Evolutionary conservation across 1,284 basidiomycete genomes (phyloP).

Genomic region (Calocybe gambosa): DNA sequence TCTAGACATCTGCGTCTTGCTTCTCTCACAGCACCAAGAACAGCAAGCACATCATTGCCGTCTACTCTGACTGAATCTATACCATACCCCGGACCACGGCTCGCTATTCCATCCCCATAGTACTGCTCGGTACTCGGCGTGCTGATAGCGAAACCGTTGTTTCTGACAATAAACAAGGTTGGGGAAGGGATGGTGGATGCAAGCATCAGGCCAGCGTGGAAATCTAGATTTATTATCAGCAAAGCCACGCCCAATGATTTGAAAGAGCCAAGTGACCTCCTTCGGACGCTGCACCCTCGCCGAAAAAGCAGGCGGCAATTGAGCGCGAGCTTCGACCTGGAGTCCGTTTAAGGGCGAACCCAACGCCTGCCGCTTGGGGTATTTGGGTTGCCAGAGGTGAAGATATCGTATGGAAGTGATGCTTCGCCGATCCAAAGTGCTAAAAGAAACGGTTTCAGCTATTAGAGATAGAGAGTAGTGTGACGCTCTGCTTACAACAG

Average conservation of each 20-base stretch:
- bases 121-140: slow-evolving; percentile 90
- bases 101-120: slow-evolving; percentile 89
- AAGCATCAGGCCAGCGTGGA: slow-evolving; percentile 73
- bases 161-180: slow-evolving; percentile 71
- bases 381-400: slow-evolving; percentile 94
- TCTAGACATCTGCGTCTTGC: slow-evolving; percentile 74
- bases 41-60: slow-evolving; percentile 90
- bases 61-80: slow-evolving; percentile 89
- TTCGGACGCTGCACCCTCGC: slow-evolving; percentile 77
- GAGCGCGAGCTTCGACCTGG: slow-evolving; percentile 66
- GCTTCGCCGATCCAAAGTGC: slow-evolving; percentile 82
- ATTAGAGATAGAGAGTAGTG: neutral
- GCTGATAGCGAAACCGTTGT: slow-evolving; percentile 93
- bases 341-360: slow-evolving; percentile 80
- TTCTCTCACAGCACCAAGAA: slow-evolving; percentile 76
- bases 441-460: slow-evolving; percentile 21
- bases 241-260: neutral
- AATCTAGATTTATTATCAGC: slow-evolving; percentile 35
- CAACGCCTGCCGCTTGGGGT: slow-evolving; percentile 92
- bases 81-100: slow-evolving; percentile 91
- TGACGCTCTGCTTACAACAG: slow-evolving; percentile 48
- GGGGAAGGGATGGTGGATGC: slow-evolving; percentile 73
- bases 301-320: slow-evolving; percentile 88
- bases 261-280: slow-evolving; percentile 35
- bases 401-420: slow-evolving; percentile 92